phyloP scores from a whole-genome alignment of 169 alveolate species.

The Plasmodium coatneyi region DNA sequence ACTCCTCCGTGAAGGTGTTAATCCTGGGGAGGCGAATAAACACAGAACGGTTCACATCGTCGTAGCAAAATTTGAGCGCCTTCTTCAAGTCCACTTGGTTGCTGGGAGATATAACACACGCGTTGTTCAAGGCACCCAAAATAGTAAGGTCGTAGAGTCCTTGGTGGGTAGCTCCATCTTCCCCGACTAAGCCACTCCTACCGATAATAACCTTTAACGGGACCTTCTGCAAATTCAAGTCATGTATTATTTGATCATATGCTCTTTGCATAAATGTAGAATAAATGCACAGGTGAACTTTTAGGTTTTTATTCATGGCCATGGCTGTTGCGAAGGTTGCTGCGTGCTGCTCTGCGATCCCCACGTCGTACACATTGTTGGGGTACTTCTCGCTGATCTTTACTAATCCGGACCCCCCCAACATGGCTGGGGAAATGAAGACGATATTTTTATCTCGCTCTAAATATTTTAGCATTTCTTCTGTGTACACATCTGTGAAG shows the following conservation, averaged over 20 bases:
- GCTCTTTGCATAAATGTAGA: constrained; percentile 92
- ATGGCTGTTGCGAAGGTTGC: constrained; percentile 90
- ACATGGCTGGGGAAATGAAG: constrained; percentile 90
- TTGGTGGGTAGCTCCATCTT: constrained; percentile 91
- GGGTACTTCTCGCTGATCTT: constrained; percentile 80
- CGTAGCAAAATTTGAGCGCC: constrained; percentile 3
- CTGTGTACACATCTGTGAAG: constrained; percentile 81
- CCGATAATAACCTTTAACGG: constrained; percentile 86
- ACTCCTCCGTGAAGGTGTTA: constrained; percentile 21
- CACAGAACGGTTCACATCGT: constrained; percentile 11
- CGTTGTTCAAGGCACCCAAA: constrained; percentile 85
- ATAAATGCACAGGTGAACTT: constrained; percentile 86
- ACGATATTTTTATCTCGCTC: constrained; percentile 80
- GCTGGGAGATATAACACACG: constrained; percentile 87
- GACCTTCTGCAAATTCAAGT: constrained; percentile 84
- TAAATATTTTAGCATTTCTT: constrained; percentile 78
- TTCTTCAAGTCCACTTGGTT: constrained; percentile 80
- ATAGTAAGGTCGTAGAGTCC: constrained; percentile 88
- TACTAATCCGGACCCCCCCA: constrained; percentile 89
- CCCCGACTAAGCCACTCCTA: constrained; percentile 90
- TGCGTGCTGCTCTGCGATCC: constrained; percentile 93
- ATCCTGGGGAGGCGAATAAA: constrained; percentile 43
- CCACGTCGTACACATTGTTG: constrained; percentile 90
- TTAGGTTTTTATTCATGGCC: constrained; percentile 84
- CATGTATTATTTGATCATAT: constrained; percentile 88